Conservation (phyloP, 2,329 filamentous ascomycete species). For the Aspergillus hiratsukae region DNA sequence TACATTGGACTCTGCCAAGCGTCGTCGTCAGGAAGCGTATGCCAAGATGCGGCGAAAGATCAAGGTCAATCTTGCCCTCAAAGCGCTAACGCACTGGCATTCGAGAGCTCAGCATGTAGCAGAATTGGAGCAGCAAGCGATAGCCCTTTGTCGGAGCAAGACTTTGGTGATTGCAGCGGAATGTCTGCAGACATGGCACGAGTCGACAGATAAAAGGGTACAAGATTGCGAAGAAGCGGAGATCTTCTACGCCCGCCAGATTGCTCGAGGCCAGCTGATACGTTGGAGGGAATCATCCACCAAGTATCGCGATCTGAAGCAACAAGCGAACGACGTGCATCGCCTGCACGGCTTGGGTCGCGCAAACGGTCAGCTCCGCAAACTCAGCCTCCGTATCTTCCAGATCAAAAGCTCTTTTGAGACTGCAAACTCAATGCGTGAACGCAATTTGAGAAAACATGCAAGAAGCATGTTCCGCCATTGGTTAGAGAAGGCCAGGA, state of each 20-base stretch:
- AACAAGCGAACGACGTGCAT: constrained; percentile 44
- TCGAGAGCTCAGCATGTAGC: constrained; percentile 27
- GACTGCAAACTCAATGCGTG: constrained; percentile 50
- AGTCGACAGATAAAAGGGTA: constrained; percentile 31
- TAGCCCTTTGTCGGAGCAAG: constrained; percentile 31
- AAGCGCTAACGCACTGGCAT: constrained; percentile 38
- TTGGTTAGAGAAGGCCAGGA: constrained; percentile 48
- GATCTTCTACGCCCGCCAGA: constrained; percentile 33
- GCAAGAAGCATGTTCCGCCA: constrained; percentile 51
- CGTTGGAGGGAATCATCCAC: constrained; percentile 34
- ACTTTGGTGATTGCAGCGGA: constrained; percentile 30
- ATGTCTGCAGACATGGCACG: constrained; percentile 42
- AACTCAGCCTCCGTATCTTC: constrained; percentile 56
- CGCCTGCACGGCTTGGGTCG: constrained; percentile 45
- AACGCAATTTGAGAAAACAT: constrained; percentile 53
- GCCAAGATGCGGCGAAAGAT: constrained; percentile 48
- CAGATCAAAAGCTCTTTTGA: constrained; percentile 49
- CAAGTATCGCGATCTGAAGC: constrained; percentile 31
- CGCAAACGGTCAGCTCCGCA: constrained; percentile 48
- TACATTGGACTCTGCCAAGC: constrained; percentile 47
- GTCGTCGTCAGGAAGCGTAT: constrained; percentile 54
- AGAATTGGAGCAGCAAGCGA: constrained; percentile 39
- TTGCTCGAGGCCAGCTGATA: constrained; percentile 35
- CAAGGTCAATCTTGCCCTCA: constrained; percentile 51
- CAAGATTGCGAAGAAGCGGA: constrained; percentile 36